Evolutionary conservation across 345 rosid species (phyloP).

Genomic region (Ricinus communis): DNA sequence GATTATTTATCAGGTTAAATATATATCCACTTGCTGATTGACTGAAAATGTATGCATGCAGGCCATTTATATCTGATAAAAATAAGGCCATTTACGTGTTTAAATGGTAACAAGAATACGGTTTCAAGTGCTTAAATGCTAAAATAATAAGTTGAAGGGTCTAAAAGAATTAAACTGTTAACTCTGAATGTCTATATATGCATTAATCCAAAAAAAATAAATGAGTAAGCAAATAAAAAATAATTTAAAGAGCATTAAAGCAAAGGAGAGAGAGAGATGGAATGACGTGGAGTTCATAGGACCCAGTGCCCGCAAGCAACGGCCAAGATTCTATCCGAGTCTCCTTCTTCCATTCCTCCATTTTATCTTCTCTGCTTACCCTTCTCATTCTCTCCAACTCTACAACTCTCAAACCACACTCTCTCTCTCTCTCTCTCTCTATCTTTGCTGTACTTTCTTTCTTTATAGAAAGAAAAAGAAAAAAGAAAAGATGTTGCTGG

Average conservation of each 20-base stretch:
- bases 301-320: slow-evolving; percentile 50
- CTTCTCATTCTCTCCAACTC: neutral
- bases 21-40: too few relatives aligned
- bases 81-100: too few relatives aligned
- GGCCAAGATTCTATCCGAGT: slow-evolving; percentile 46
- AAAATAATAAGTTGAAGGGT: too few relatives aligned
- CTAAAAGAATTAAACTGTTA: too few relatives aligned
- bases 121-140: too few relatives aligned
- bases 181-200: too few relatives aligned
- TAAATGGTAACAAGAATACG: too few relatives aligned
- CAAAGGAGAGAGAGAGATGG: neutral
- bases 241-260: neutral
- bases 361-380: slow-evolving; percentile 16
- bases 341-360: slow-evolving; percentile 2
- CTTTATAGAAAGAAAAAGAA: neutral
- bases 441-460: neutral
- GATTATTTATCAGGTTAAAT: too few relatives aligned
- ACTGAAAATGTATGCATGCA: too few relatives aligned
- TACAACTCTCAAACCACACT: neutral
- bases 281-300: slow-evolving; percentile 39
- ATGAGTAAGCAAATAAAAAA: neutral
- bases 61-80: too few relatives aligned
- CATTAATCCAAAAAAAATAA: too few relatives aligned
- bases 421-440: slow-evolving; percentile 20
- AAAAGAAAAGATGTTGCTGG: slow-evolving; percentile 47